Conservation (phyloP, 257 asterid genomes). For the Nicotiana benthamiana region DNA sequence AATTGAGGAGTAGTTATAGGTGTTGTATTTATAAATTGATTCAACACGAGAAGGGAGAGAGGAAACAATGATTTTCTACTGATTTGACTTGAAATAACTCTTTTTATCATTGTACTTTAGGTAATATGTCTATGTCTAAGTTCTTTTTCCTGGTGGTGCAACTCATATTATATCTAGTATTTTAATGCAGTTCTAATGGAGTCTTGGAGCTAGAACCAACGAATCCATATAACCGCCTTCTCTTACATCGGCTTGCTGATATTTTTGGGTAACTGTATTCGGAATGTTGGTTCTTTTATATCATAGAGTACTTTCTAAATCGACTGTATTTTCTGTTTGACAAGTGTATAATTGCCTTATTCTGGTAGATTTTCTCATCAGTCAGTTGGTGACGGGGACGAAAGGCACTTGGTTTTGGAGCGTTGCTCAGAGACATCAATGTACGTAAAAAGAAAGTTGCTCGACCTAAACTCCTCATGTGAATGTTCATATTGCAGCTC, state of each 20-base stretch:
- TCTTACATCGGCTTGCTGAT: conserved; percentile 89
- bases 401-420: conserved; percentile 73
- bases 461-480: background rate
- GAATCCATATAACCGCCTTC: conserved; percentile 74
- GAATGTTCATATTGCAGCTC: background rate
- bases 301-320: background rate
- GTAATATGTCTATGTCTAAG: background rate
- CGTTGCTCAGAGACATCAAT: conserved; percentile 68
- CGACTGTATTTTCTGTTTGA: background rate
- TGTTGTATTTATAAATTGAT: background rate
- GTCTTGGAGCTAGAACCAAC: conserved; percentile 78
- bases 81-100: background rate
- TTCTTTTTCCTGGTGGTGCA: background rate
- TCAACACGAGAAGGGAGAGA: background rate
- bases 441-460: conserved; percentile 39
- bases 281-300: background rate
- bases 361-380: conserved; percentile 68
- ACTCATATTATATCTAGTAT: conserved; percentile 6
- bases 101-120: background rate
- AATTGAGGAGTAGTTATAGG: no score
- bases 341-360: conserved; percentile 15
- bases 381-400: conserved; percentile 93
- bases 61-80: background rate
- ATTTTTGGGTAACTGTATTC: conserved; percentile 55
- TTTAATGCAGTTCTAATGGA: conserved; percentile 51